Base-by-base conservation (phyloP, 2,329 filamentous ascomycete species). In the Neonectria neomacrospora region DNA sequence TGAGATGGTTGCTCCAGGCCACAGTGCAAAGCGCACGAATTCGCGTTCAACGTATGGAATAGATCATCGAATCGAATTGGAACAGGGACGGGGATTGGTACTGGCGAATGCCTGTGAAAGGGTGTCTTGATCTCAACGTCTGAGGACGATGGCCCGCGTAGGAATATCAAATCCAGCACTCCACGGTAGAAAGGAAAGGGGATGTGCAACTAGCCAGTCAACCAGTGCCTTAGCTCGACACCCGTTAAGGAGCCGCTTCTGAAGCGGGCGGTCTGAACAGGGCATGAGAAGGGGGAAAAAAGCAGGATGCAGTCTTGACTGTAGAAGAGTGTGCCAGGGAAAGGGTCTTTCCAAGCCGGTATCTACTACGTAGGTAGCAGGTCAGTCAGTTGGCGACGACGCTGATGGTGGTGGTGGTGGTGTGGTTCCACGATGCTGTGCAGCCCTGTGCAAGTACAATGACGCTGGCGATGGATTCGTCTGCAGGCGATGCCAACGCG, bases 221-320 rank as follows among this genome's bases (percentile, higher is more conserved):
- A 26, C 23, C 70, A 71, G 44, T 75, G 75, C 76, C 74, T 77
- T 73, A 75, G 67, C 63, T 66, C 56, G 53, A 52, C 54, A 45
- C 58, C 53, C 54, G 48, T 26, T 26, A 22, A 23, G 11, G 26
- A 42, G 42, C 14, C 41, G 47, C 32, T 60, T 58, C 56, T 51
- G 53, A 51, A 34, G 45, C 57, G 56, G 37, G 50, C 60, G 37
- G 37, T 53, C 60, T 44, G 50, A 42, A 58, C 50, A 48, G 28
- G 14, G 28, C n/a, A 30, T 9, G 11, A 26, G 30, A 9, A n/a
- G 6, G 20, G 6, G 22, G 10, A 26, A 53, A 42, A 50, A 51
- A 54, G 18, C 45, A 34, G 44, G 58, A 34, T 30, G 18, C 34
- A 37, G 26, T 41, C 41, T 30, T 41, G 30, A 30, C 42, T 41